Percentiles rank a stretch among this genome's conserved stretches.
Conservation (phyloP, 23 red algal genomes). For the Gracilaria domingensis region DNA sequence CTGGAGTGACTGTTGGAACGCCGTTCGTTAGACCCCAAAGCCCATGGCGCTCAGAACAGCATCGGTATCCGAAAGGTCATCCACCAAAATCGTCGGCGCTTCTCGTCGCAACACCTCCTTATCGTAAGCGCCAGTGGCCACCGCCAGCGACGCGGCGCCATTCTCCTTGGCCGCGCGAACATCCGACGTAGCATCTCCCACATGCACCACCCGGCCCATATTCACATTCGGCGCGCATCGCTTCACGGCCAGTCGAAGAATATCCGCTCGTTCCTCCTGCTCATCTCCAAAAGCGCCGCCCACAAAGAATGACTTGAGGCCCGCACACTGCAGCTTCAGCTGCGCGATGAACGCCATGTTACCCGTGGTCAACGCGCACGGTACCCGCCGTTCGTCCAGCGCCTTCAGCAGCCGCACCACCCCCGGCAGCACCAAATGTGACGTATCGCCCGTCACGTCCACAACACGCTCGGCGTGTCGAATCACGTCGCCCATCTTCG, state of each 20-base stretch:
- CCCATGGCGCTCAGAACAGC: constrained; percentile 40
- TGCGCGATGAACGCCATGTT: constrained; percentile 56
- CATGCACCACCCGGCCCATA: constrained; percentile 51
- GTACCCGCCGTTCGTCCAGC: constrained; percentile 16
- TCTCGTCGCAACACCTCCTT: constrained; percentile 14
- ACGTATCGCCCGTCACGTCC: constrained; percentile 26
- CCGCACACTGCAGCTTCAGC: constrained; percentile 38
- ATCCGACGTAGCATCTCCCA: constrained; percentile 64
- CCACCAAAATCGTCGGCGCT: constrained; percentile 2
- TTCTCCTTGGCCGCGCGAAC: constrained; percentile 23
- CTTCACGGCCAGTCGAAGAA: constrained; percentile 53
- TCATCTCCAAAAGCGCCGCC: constrained; percentile 65
- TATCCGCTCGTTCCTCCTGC: constrained; percentile 21
- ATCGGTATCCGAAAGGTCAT: constrained; percentile 56
- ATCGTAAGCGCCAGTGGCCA: constrained; percentile 36
- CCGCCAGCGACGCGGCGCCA: constrained; percentile 45
- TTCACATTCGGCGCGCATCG: background rate
- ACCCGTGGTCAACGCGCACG: constrained; percentile 58
- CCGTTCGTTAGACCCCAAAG: background rate
- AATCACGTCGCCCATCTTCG: constrained; percentile 7
- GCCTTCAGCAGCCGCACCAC: constrained; percentile 13
- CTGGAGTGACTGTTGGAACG: too few relatives aligned
- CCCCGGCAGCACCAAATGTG: constrained; percentile 61
- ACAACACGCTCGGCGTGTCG: constrained; percentile 23
- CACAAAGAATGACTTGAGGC: constrained; percentile 42